A percentile compares a stretch with the other conserved stretches of the same genome.
Conservation (phyloP, 352 stramenopile genomes). For the Globisporangium solare region DNA sequence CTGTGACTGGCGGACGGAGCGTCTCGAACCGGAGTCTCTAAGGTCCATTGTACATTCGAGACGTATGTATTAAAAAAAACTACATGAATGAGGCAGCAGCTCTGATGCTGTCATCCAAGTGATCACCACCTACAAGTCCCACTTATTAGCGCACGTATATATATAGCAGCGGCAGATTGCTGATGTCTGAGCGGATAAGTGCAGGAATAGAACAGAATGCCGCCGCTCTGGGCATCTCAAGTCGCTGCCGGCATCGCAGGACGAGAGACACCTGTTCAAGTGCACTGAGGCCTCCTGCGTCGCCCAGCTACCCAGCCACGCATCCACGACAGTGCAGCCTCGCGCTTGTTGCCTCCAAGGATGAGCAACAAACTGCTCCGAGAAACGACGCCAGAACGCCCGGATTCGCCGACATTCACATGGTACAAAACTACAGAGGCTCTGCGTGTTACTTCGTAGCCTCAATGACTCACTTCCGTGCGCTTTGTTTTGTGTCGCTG, state of each 20-base stretch:
- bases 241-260: too few species aligned
- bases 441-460: neutral
- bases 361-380: slow-evolving; percentile 9
- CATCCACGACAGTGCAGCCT: neutral
- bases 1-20: too few species aligned
- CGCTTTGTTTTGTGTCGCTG: slow-evolving; percentile 5
- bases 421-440: slow-evolving; percentile 29
- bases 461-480: slow-evolving; percentile 1
- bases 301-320: too few species aligned
- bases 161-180: too few species aligned
- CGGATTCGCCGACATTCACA: slow-evolving; percentile 60
- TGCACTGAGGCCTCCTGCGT: too few species aligned
- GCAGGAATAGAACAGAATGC: neutral
- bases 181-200: neutral
- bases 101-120: neutral
- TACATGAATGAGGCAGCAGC: too few species aligned
- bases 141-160: too few species aligned
- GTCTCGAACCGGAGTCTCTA: too few species aligned
- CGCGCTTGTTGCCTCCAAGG: neutral
- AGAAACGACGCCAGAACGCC: slow-evolving; percentile 17
- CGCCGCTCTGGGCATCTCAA: too few species aligned
- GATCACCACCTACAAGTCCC: neutral
- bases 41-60: too few species aligned
- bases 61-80: too few species aligned
- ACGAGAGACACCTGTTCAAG: too few species aligned